Evolutionary conservation across 2,329 filamentous ascomycete species (phyloP).

Genomic region (Delphinella strobiligena): DNA sequence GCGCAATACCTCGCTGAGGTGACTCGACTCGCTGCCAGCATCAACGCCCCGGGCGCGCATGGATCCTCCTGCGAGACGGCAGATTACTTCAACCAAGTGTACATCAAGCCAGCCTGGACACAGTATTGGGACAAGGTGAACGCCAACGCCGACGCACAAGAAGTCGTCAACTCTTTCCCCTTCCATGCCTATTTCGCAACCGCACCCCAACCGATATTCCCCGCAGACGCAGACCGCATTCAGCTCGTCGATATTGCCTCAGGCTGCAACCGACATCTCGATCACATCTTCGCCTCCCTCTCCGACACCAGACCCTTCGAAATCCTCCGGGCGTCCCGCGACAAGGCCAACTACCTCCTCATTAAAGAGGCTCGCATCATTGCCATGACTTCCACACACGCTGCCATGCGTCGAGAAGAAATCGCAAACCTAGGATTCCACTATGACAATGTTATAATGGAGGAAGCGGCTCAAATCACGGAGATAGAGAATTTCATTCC

Average conservation of each 20-base stretch:
- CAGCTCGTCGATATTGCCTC: constrained; percentile 62
- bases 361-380: constrained; percentile 94
- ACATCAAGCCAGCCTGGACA: constrained; percentile 77
- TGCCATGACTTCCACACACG: constrained; percentile 97
- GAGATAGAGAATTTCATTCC: constrained; percentile 97
- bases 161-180: constrained; percentile 66
- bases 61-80: constrained; percentile 93
- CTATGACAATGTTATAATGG: constrained; percentile 97
- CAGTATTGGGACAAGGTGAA: constrained; percentile 62
- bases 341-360: constrained; percentile 92
- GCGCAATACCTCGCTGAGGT: constrained; percentile 70
- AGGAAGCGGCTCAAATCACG: constrained; percentile 95
- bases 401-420: constrained; percentile 83
- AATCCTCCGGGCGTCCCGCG: constrained; percentile 73
- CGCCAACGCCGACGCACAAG: constrained; percentile 37
- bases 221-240: constrained; percentile 51
- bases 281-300: constrained; percentile 81
- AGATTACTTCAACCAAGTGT: constrained; percentile 90
- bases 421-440: constrained; percentile 88
- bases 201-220: constrained; percentile 76
- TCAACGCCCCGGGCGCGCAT: constrained; percentile 85
- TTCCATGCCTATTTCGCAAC: constrained; percentile 81
- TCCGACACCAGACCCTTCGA: constrained; percentile 93
- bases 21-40: constrained; percentile 69
- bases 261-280: constrained; percentile 80